Evolutionary conservation across 2,329 filamentous ascomycete species (phyloP).

Genomic region (Diaporthe amygdali): DNA sequence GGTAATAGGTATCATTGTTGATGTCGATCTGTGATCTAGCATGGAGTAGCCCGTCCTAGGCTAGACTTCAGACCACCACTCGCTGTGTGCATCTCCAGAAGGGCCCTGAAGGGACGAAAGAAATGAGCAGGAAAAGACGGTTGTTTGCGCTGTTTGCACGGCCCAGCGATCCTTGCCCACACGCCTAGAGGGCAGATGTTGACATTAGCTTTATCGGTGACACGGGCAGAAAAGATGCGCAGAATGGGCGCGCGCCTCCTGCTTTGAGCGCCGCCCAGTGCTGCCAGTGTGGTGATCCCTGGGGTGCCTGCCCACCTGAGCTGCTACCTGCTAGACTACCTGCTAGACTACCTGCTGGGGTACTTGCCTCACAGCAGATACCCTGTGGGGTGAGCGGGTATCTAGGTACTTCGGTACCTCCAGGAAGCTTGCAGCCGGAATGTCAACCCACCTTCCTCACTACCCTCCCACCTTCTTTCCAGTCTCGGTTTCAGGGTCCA

Average conservation of each 20-base stretch:
- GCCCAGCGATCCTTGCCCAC: background rate
- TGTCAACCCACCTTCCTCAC: background rate
- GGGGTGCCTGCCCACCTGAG: background rate
- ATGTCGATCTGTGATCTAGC: background rate
- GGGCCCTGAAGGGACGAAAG: background rate
- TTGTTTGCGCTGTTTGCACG: background rate
- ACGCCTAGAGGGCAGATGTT: background rate
- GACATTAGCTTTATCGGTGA: constrained; percentile 14
- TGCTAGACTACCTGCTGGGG: background rate
- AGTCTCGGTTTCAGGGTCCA: constrained; percentile 14
- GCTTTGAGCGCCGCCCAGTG: constrained; percentile 13
- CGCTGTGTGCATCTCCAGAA: background rate
- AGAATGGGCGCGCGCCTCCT: constrained; percentile 20
- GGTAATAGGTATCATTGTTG: background rate
- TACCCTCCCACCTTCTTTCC: too few species aligned
- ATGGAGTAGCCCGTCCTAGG: too few species aligned
- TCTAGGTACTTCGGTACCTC: too few species aligned
- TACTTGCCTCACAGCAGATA: too few species aligned
- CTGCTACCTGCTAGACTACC: background rate
- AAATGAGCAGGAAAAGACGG: background rate
- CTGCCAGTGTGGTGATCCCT: background rate
- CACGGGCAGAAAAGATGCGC: constrained; percentile 9
- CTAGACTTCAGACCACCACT: background rate
- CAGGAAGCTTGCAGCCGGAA: constrained; percentile 16
- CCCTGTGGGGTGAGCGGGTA: too few species aligned